Percentiles rank a stretch among this genome's conserved stretches.
Conservation (phyloP, 495 filamentous ascomycete genomes). For the Podospora anserina region DNA sequence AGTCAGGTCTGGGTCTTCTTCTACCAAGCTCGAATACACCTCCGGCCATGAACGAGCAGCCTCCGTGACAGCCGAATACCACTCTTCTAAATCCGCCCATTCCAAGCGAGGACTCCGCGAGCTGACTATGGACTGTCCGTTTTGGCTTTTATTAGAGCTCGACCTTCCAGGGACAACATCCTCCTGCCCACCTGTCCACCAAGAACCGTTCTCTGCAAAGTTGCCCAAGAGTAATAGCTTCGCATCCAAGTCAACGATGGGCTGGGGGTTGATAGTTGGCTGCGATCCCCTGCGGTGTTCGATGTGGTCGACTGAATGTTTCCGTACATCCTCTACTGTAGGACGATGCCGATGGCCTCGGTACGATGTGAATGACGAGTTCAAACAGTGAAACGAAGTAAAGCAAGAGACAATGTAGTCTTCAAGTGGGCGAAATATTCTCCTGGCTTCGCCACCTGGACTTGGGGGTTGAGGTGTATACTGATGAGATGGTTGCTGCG, state of each 20-base stretch:
- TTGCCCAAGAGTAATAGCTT: slow-evolving; percentile 79
- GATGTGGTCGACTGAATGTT: slow-evolving; percentile 17
- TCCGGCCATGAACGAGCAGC: slow-evolving; percentile 51
- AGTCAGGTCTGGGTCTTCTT: slow-evolving; percentile 20
- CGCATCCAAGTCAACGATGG: slow-evolving; percentile 57
- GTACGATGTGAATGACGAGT: slow-evolving; percentile 61
- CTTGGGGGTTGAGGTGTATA: slow-evolving; percentile 22
- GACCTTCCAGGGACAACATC: slow-evolving; percentile 37
- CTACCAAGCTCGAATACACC: slow-evolving; percentile 53
- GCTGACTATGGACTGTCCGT: slow-evolving; percentile 46
- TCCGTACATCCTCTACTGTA: slow-evolving; percentile 13
- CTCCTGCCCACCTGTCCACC: slow-evolving; percentile 69
- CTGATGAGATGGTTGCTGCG: slow-evolving; percentile 10
- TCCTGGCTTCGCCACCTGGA: slow-evolving; percentile 32
- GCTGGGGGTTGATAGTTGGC: slow-evolving; percentile 26
- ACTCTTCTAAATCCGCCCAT: slow-evolving; percentile 68
- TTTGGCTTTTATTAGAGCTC: slow-evolving; percentile 35
- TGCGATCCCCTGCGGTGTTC: slow-evolving; percentile 31
- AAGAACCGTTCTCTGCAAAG: slow-evolving; percentile 76
- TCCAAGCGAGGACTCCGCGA: slow-evolving; percentile 68
- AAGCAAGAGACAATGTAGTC: slow-evolving; percentile 70
- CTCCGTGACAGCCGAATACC: slow-evolving; percentile 70
- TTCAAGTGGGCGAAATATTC: slow-evolving; percentile 69
- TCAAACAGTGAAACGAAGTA: slow-evolving; percentile 66
- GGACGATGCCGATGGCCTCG: slow-evolving; percentile 26